Evolutionary conservation across 208 protist genomes (phyloP), one percentile per base, ranked within the genome.

Genomic region (Balamuthia mandrillaris): DNA sequence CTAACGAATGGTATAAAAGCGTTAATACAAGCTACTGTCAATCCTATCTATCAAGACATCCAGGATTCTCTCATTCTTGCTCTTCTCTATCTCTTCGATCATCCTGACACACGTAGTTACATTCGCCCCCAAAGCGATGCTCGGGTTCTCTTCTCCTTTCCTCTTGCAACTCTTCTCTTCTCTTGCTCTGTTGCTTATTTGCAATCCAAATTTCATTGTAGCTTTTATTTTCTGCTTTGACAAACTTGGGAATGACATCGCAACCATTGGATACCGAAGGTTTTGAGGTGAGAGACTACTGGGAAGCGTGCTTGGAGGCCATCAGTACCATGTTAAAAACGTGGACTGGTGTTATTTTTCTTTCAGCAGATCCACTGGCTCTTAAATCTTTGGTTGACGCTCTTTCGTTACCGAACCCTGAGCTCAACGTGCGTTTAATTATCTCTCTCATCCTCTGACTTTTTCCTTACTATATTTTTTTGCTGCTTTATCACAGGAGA

Each of bases 261-360:
- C 47, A 68, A 52, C 47, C 47, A 18, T 24, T 21, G n/a, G n/a
- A n/a, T n/a, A n/a, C n/a, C n/a, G n/a, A n/a, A n/a, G n/a, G n/a
- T n/a, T n/a, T n/a, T n/a, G n/a, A n/a, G n/a, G n/a, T n/a, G n/a
- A n/a, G n/a, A n/a, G 24, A 58, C 29, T 39, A 75, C 44, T 77
- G 81, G 44, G 44, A 5, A 21, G 61, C 33, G 6, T 81, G 52
- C 27, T n/a, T 51, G n/a, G 70, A 79, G 41, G 86, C 87, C 35
- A 51, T 89, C 5, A 39, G 51, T 6, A 84, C 74, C 33, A 39
- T 89, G 33, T 41, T 89, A 18, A 86, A 86, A 31, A 84, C 56
- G 61, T 89, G 87, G 87, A 61, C 77, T 68, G 87, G 87, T 52
- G 56, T 89, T 2, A 84, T 89, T 5, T 47, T 41, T 49, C 49